Conservation (phyloP, 306 rosid genomes). For the Benincasa hispida region DNA sequence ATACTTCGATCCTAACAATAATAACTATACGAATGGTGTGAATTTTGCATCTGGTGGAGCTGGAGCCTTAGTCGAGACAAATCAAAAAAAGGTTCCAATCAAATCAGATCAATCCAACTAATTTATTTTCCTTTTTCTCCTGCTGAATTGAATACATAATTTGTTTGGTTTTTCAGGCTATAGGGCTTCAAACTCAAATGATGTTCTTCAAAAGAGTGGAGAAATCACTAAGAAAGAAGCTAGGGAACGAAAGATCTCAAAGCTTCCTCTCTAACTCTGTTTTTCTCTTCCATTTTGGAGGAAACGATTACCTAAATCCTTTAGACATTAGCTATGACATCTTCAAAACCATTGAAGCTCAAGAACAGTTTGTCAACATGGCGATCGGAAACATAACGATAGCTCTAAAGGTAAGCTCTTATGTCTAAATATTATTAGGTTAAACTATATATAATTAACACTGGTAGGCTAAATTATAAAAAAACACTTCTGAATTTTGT, state of each 20-base stretch:
- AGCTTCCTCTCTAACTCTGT: background rate
- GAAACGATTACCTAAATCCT: background rate
- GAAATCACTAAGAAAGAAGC: background rate
- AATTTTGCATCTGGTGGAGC: background rate
- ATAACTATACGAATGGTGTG: background rate
- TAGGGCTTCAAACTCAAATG: background rate
- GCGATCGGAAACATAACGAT: background rate
- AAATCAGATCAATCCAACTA: no score
- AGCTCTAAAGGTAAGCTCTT: background rate
- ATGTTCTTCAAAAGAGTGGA: background rate
- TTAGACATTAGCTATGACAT: background rate
- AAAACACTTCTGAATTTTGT: no score
- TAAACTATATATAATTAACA: no score
- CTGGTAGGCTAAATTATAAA: no score
- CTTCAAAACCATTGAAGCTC: background rate
- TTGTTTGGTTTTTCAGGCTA: background rate
- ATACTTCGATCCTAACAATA: background rate
- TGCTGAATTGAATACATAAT: background rate
- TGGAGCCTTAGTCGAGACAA: background rate
- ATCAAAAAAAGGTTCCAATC: background rate
- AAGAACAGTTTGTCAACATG: background rate
- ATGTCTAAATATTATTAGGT: no score
- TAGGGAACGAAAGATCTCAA: background rate
- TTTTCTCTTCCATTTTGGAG: background rate
- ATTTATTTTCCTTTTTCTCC: no score